Percentiles rank a stretch among this genome's conserved stretches.
phyloP scores from a whole-genome alignment of 495 filamentous ascomycete species.

The Darksidea phi region DNA sequence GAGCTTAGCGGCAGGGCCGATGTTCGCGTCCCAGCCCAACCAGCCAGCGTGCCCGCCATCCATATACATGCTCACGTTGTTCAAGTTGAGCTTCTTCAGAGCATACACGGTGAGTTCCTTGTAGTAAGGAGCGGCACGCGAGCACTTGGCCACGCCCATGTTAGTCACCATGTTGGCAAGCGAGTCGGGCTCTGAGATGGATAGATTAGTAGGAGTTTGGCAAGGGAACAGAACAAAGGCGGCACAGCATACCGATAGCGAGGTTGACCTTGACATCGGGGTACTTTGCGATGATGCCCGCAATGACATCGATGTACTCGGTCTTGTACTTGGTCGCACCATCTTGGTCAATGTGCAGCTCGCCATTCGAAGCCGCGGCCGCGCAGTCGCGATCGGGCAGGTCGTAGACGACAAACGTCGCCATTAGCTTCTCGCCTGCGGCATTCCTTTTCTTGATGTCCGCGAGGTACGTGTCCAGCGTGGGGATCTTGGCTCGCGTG shows the following conservation, averaged over 20 bases:
- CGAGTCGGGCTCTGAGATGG: slow-evolving; percentile 70
- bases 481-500: slow-evolving; percentile 6
- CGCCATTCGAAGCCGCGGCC: slow-evolving; percentile 71
- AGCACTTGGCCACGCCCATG: slow-evolving; percentile 60
- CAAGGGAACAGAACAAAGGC: too few relatives aligned
- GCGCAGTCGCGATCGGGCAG: slow-evolving; percentile 74
- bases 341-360: slow-evolving; percentile 60
- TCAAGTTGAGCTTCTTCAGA: slow-evolving; percentile 64
- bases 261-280: slow-evolving; percentile 15
- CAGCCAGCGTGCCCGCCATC: slow-evolving; percentile 78
- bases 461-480: background rate
- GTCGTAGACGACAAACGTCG: slow-evolving; percentile 63
- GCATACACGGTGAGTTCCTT: slow-evolving; percentile 69
- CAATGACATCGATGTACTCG: slow-evolving; percentile 21
- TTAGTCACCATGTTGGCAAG: slow-evolving; percentile 80
- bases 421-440: slow-evolving; percentile 8
- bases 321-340: slow-evolving; percentile 15
- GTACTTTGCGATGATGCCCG: slow-evolving; percentile 2
- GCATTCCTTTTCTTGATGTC: slow-evolving; percentile 10
- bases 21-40: slow-evolving; percentile 78
- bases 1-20: slow-evolving; percentile 65
- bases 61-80: slow-evolving; percentile 78
- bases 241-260: slow-evolving; percentile 4
- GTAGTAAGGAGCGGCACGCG: slow-evolving; percentile 60
- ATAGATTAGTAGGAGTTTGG: too few relatives aligned